These are phyloP conservation scores for Buddleja alternifolia DNA, from an alignment of 257 asterid genomes.

Conservation along the genomic window DNA sequence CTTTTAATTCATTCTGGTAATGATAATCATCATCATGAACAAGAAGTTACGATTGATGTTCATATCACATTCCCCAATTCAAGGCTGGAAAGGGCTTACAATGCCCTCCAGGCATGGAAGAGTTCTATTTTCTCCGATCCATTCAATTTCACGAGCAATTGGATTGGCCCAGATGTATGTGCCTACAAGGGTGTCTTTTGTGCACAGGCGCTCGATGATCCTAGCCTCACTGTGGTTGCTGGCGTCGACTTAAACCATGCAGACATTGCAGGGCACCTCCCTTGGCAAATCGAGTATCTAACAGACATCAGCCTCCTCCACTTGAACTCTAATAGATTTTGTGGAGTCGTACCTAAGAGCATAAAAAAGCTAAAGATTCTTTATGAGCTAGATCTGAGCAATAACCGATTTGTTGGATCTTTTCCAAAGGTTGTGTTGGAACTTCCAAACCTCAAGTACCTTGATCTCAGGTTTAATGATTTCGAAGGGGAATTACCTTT, in stretches of 20 bases:
- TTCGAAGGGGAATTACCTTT: conserved; percentile 77
- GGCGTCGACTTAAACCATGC: conserved; percentile 77
- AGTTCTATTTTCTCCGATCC: conserved; percentile 76
- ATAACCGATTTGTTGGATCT: conserved; percentile 75
- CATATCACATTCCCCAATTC: conserved; percentile 39
- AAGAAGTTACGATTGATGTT: conserved; percentile 8
- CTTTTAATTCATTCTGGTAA: no score
- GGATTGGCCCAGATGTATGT: conserved; percentile 78
- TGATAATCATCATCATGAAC: no score
- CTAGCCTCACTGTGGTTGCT: conserved; percentile 62
- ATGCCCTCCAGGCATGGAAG: conserved; percentile 70
- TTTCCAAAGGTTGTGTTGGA: conserved; percentile 62
- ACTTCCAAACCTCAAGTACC: conserved; percentile 52
- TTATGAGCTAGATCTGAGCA: conserved; percentile 73
- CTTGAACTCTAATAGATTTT: conserved; percentile 71
- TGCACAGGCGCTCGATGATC: conserved; percentile 57
- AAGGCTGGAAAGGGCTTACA: conserved; percentile 57
- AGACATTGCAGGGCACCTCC: conserved; percentile 84
- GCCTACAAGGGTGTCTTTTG: conserved; percentile 71
- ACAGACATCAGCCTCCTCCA: conserved; percentile 67
- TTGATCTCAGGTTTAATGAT: conserved; percentile 76
- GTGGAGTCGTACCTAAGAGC: conserved; percentile 70
- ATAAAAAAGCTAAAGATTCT: conserved; percentile 43
- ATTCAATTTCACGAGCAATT: conserved; percentile 50
- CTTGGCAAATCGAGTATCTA: conserved; percentile 56